phyloP scores from a whole-genome alignment of 2,329 filamentous ascomycete species.

The Aspergillus awamori region DNA sequence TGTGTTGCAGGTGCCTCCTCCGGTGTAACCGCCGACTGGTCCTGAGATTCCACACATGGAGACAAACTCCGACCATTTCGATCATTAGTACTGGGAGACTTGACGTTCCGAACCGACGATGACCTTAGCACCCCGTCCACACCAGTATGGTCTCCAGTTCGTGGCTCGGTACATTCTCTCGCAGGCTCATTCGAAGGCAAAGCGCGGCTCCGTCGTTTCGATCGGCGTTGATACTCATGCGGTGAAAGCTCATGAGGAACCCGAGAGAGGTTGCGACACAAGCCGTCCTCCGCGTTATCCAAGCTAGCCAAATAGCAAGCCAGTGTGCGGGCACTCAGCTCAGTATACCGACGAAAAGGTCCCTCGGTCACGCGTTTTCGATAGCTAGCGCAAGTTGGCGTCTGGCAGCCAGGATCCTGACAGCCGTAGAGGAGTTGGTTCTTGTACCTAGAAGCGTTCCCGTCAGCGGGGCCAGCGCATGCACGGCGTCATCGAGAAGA shows the following conservation, averaged over 20 bases:
- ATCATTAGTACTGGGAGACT: background rate
- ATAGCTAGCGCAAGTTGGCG: constrained; percentile 78
- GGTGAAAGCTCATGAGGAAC: constrained; percentile 31
- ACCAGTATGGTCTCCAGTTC: background rate
- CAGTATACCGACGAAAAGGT: constrained; percentile 76
- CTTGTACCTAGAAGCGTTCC: constrained; percentile 62
- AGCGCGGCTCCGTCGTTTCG: constrained; percentile 36
- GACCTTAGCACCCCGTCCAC: background rate
- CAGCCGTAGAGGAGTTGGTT: constrained; percentile 83
- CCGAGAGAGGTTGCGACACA: constrained; percentile 60
- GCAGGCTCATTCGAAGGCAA: constrained; percentile 22
- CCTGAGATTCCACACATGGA: constrained; percentile 8
- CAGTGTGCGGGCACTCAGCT: constrained; percentile 77
- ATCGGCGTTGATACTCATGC: constrained; percentile 30
- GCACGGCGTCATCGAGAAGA: constrained; percentile 10
- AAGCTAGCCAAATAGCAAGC: constrained; percentile 80
- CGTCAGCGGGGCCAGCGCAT: constrained; percentile 10
- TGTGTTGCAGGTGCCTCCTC: constrained; percentile 30
- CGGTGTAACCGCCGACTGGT: constrained; percentile 16
- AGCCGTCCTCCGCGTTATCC: constrained; percentile 70
- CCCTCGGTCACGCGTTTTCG: constrained; percentile 68
- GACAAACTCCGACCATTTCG: background rate
- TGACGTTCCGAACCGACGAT: background rate
- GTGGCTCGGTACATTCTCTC: constrained; percentile 8
- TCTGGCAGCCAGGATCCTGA: constrained; percentile 67